Evolutionary conservation across 768 basidiomycete species (phyloP), one percentile per base, ranked within the genome.

Genomic region (Lepiota venenata): DNA sequence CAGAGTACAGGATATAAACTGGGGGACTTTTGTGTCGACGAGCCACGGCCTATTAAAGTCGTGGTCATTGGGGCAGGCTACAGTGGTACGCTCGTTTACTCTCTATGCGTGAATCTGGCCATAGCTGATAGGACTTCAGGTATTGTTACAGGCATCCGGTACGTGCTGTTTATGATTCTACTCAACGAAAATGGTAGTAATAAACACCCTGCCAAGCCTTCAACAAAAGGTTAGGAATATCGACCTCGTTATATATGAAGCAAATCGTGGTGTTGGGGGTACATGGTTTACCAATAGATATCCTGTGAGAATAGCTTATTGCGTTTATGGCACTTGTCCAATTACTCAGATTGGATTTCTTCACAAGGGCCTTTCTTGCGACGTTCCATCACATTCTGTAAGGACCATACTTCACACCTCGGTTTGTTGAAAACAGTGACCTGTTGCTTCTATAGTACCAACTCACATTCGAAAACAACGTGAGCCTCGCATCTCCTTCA

Each of bases 221-320:
- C 68, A 74, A 7, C 83, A 82, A 66, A 71, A 69, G 27, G 68
- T 85, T 11, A 72, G 73, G 43, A 84, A 85, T 56, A 55, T 85
- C 12, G 68, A 80, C 16, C 62, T 87, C 4, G 74, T 74, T 0
- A 77, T 85, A 14, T 86, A 84, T 61, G 85, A 87, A 52, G 79
- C 81, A 53, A 74, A 78, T 47, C 66, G 72, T n/a, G 79, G 76
- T 1, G 70, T 87, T 20, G 85, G 84, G 9, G 85, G 85, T 2
- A 78, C 82, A 2, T 87, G 85, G 85, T 78, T 71, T 58, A 66
- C 69, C 8, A 84, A 83, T 54, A 73, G 64, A 52, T 84, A 83
- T 61, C 81, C 81, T 4, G 80, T 80, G 45, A 61, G 73, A 61
- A 32, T 22, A 14, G 36, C 11, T 18, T 25, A 46, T 45, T 27